Evolutionary conservation across 2,329 filamentous ascomycete species (phyloP).

Genomic region (Ascochyta viciae-villosae): DNA sequence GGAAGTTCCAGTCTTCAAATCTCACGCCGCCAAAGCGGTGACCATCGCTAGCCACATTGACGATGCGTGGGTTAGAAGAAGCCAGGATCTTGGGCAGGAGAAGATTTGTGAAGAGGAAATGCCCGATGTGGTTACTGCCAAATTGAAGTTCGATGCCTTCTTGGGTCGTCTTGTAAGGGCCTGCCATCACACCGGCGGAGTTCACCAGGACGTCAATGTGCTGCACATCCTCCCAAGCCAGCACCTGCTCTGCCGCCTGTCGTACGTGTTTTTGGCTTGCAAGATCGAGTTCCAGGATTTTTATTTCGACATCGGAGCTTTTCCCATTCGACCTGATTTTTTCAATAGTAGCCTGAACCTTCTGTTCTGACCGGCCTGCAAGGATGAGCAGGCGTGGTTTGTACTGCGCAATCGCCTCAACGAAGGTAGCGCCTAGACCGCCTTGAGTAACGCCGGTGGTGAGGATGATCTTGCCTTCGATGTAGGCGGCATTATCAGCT

Average conservation of each 20-base stretch:
- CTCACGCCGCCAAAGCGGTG: conserved; percentile 50
- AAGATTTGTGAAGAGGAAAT: conserved; percentile 57
- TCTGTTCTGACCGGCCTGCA: conserved; percentile 53
- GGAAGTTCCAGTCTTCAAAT: conserved; percentile 55
- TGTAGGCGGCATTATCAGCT: conserved; percentile 48
- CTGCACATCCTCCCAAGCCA: conserved; percentile 32
- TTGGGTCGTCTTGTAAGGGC: conserved; percentile 31
- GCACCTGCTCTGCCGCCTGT: conserved; percentile 43
- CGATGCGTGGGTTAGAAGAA: conserved; percentile 44
- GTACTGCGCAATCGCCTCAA: conserved; percentile 37
- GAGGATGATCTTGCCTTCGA: conserved; percentile 55
- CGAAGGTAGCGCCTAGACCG: conserved; percentile 40
- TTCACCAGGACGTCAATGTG: conserved; percentile 54
- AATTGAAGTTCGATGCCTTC: conserved; percentile 52
- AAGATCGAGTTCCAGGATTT: conserved; percentile 46
- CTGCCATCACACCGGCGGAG: conserved; percentile 51
- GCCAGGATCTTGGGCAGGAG: conserved; percentile 53
- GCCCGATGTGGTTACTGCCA: conserved; percentile 59
- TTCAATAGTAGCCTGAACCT: conserved; percentile 50
- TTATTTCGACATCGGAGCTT: conserved; percentile 45
- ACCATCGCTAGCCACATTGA: conserved; percentile 53
- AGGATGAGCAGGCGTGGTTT: conserved; percentile 40
- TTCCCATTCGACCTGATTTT: conserved; percentile 38
- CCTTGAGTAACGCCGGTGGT: conserved; percentile 43
- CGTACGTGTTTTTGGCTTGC: conserved; percentile 44